A percentile compares a stretch with the other conserved stretches of the same genome.
Conservation (phyloP, 106 monocot species). For the Apostasia ramifera region DNA sequence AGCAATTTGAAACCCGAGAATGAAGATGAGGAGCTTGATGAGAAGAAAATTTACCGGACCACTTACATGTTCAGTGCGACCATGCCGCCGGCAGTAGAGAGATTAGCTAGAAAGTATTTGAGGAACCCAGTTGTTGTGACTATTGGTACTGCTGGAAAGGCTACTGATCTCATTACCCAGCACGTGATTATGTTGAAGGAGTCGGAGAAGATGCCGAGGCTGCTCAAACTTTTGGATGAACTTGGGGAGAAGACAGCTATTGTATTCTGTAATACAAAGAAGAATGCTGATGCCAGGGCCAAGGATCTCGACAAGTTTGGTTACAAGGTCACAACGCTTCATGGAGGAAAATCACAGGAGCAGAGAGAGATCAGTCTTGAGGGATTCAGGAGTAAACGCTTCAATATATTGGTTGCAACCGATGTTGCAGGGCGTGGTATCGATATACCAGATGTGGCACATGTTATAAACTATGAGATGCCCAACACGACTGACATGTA, state of each 20-base stretch:
- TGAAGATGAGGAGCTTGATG: constrained; percentile 93
- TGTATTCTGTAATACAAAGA: constrained; percentile 93
- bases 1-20: constrained; percentile 98
- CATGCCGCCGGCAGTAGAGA: constrained; percentile 91
- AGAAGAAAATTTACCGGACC: constrained; percentile 89
- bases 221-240: constrained; percentile 77
- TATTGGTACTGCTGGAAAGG: constrained; percentile 89
- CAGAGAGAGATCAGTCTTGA: constrained; percentile 96
- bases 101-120: constrained; percentile 86
- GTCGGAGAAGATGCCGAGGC: constrained; percentile 75
- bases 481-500: constrained; percentile 73
- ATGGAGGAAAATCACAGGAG: constrained; percentile 96
- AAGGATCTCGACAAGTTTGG: constrained; percentile 88
- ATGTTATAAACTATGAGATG: constrained; percentile 99
- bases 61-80: constrained; percentile 99
- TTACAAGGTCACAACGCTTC: constrained; percentile 79
- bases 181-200: constrained; percentile 90
- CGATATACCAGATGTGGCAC: constrained; percentile 97
- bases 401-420: constrained; percentile 92
- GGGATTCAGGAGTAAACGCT: constrained; percentile 80
- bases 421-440: constrained; percentile 98
- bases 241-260: constrained; percentile 93
- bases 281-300: constrained; percentile 73
- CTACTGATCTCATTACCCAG: constrained; percentile 93
- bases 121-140: constrained; percentile 96